Evolutionary conservation across 495 filamentous ascomycete genomes (phyloP), one percentile per base, ranked within the genome.

Genomic region (Parathielavia hyrcaniae): DNA sequence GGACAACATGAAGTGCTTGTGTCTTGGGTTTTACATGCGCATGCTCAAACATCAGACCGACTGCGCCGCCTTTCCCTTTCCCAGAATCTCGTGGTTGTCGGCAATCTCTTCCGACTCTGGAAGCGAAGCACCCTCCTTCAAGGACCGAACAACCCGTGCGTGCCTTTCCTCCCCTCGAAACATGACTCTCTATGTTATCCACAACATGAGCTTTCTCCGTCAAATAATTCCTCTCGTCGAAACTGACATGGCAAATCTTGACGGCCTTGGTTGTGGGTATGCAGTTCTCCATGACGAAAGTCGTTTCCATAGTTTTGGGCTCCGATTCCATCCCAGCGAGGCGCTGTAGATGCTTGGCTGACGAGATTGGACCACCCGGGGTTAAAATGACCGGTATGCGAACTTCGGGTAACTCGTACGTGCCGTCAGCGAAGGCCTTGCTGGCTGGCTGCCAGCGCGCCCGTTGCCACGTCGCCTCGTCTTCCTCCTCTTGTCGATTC

Each of bases 351-450:
- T 23, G 19, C 19, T 52, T 23, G 50, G 36, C 19, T 1, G 50
- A 52, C 19, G 50, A 26, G 0, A 52, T 16, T 13, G 36, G 50
- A 16, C 35, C 50, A 9, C 39, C 35, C 2, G 49, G 19, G 2
- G 4, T 52, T 1, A 52, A 22, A 36, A 50, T 39, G 50, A 52
- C 35, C 35, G 50, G 50, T 34, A 40, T 14, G n/a, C 50, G 50
- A 8, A 50, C 9, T 20, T 52, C 35, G n/a, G 35, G 30, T 16
- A 12, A 5, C 9, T 52, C 9, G 35, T 26, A 52, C 3, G 50
- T 52, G 20, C 50, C 50, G 50, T 39, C 35, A 20, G 50, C 50
- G 11, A 52, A 13, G 5, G 23, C 50, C 19, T 26, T 39, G 14
- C 35, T 39, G 12, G 50, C 50, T 16, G 34, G 10, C 20, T 17